Evolutionary conservation across 1,284 basidiomycete species (phyloP).

Genomic region (Microbotryum intermedium): DNA sequence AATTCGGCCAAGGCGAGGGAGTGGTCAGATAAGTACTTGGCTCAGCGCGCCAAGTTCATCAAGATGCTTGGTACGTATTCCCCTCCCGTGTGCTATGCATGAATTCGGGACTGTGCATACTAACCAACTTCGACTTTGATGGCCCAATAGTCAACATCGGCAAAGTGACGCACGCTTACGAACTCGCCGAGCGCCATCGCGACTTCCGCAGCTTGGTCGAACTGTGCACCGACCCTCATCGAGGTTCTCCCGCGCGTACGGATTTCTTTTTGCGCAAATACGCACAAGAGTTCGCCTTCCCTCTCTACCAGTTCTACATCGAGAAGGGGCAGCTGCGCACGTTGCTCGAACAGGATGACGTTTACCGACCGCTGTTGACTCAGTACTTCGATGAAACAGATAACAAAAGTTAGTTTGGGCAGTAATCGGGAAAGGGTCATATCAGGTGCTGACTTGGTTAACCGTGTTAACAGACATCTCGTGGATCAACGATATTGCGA

Average conservation of each 20-base stretch:
- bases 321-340: constrained; percentile 54
- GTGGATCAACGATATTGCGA: constrained; percentile 83
- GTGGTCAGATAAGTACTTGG: constrained; percentile 56
- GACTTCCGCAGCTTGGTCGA: constrained; percentile 42
- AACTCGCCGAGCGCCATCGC: constrained; percentile 41
- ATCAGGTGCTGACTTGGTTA: not conserved
- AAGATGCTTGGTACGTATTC: constrained; percentile 60
- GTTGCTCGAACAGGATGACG: constrained; percentile 63
- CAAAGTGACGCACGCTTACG: constrained; percentile 37
- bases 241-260: constrained; percentile 36
- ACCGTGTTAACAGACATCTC: constrained; percentile 41
- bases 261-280: constrained; percentile 69
- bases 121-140: not conserved
- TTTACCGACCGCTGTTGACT: constrained; percentile 58
- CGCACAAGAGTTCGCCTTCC: constrained; percentile 72
- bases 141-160: constrained; percentile 33
- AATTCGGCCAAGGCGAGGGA: constrained; percentile 47
- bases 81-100: not conserved
- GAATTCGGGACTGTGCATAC: not conserved
- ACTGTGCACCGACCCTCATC: constrained; percentile 34
- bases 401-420: constrained; percentile 49
- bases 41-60: constrained; percentile 61
- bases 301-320: constrained; percentile 66
- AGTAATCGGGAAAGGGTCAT: not conserved
- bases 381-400: constrained; percentile 60